Conservation (phyloP, 768 basidiomycete species). For the Fomitopsis pulvina region DNA sequence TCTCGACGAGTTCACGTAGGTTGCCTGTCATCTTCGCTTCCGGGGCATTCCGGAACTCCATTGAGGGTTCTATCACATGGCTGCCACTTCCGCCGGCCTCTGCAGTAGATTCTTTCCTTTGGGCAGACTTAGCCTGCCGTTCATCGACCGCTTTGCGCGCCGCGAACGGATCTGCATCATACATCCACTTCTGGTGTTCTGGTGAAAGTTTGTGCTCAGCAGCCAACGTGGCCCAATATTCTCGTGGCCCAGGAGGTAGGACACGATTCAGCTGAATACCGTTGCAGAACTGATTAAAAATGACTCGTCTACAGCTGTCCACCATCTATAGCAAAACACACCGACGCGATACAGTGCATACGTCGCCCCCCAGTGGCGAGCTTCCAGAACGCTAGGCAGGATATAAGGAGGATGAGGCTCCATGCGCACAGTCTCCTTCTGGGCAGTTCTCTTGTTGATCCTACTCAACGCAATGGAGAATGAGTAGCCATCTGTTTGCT, state of each 20-base stretch:
- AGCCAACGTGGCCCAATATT: slow-evolving; percentile 80
- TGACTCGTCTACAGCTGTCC: slow-evolving; percentile 13
- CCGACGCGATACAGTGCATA: slow-evolving; percentile 84
- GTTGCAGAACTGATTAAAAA: slow-evolving; percentile 59
- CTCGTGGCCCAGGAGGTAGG: slow-evolving; percentile 77
- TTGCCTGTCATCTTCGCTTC: slow-evolving; percentile 81
- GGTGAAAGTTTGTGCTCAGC: slow-evolving; percentile 61
- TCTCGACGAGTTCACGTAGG: slow-evolving; percentile 77
- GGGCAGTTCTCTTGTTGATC: slow-evolving; percentile 63
- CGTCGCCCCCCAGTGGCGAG: slow-evolving; percentile 87
- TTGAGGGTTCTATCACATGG: slow-evolving; percentile 14
- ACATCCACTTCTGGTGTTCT: slow-evolving; percentile 80
- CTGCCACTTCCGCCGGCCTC: slow-evolving; percentile 8
- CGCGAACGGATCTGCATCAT: slow-evolving; percentile 78
- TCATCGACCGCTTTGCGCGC: slow-evolving; percentile 62
- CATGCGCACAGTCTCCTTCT: slow-evolving; percentile 62
- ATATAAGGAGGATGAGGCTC: slow-evolving; percentile 68
- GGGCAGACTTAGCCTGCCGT: slow-evolving; percentile 51
- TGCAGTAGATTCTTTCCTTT: slow-evolving; percentile 33
- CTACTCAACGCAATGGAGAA: slow-evolving; percentile 65
- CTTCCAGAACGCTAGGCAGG: slow-evolving; percentile 66
- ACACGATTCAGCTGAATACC: slow-evolving; percentile 64
- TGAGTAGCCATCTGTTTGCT: slow-evolving; percentile 44
- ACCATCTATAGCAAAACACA: slow-evolving; percentile 13
- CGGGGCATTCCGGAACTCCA: slow-evolving; percentile 41